These are phyloP conservation scores for Coleophoma cylindrospora DNA, from an alignment of 2,329 filamentous ascomycete genomes.

Conservation along the genomic window DNA sequence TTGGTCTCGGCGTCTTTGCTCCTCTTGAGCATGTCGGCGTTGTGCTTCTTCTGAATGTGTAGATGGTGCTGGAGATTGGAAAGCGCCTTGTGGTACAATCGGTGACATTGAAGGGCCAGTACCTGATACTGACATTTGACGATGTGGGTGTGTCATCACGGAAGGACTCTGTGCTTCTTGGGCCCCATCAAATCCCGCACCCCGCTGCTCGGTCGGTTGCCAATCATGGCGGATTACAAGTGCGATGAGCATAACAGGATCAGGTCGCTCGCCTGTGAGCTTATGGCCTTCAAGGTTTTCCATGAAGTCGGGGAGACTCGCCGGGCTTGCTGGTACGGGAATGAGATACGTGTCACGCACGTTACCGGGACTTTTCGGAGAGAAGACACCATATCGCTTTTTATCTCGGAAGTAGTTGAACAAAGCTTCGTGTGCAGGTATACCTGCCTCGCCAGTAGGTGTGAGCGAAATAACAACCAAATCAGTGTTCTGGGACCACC, in stretches of 20 bases:
- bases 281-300: constrained; percentile 81
- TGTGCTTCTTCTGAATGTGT: constrained; percentile 11
- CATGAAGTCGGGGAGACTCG: constrained; percentile 77
- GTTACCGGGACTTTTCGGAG: constrained; percentile 66
- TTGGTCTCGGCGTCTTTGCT: constrained; percentile 39
- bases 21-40: constrained; percentile 32
- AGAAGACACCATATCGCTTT: constrained; percentile 81
- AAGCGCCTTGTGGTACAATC: constrained; percentile 35
- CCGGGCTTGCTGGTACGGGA: constrained; percentile 69
- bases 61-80: constrained; percentile 13
- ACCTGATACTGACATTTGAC: constrained; percentile 43
- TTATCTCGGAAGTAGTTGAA: constrained; percentile 83
- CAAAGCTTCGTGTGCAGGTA: constrained; percentile 65
- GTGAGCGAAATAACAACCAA: constrained; percentile 74
- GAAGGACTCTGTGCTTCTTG: constrained; percentile 26
- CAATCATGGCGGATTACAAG: constrained; percentile 72
- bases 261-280: constrained; percentile 65
- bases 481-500: constrained; percentile 78
- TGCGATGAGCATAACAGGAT: constrained; percentile 76
- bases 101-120: constrained; percentile 47
- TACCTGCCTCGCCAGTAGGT: constrained; percentile 55
- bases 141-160: constrained; percentile 30
- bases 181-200: constrained; percentile 14
- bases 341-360: constrained; percentile 91
- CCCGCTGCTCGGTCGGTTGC: constrained; percentile 2